Percentiles rank a stretch among this genome's conserved stretches.
phyloP scores from a whole-genome alignment of 176 grass and related monocot genomes.

The Eragrostis nindensis region DNA sequence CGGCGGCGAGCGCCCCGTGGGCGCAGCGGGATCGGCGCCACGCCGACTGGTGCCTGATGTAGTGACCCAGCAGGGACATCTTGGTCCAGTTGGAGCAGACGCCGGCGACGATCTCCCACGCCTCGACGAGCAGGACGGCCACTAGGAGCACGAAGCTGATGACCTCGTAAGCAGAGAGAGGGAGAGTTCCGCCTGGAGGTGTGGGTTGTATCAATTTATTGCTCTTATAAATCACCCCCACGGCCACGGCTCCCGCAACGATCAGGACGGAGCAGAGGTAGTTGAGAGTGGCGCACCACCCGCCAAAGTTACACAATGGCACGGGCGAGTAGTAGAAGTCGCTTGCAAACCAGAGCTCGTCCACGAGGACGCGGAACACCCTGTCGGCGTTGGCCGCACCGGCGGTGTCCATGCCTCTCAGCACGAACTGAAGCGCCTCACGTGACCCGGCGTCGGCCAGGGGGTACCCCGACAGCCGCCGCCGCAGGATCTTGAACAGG shows the following conservation, averaged over 20 bases:
- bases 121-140: not conserved
- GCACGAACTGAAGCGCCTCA: constrained; percentile 42
- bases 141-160: not conserved
- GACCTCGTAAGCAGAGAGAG: not conserved
- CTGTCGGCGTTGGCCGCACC: not conserved
- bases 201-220: not conserved
- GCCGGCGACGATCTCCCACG: constrained; percentile 19
- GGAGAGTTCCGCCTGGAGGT: no score
- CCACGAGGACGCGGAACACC: constrained; percentile 27
- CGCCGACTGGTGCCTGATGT: not conserved
- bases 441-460: constrained; percentile 20
- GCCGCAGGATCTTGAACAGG: constrained; percentile 23
- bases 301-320: constrained; percentile 9
- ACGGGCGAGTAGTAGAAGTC: constrained; percentile 43
- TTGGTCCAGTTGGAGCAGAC: constrained; percentile 51
- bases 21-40: not conserved
- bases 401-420: constrained; percentile 15
- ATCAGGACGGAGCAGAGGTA: constrained; percentile 6
- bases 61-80: constrained; percentile 37
- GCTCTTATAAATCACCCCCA: not conserved
- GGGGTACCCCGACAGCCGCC: constrained; percentile 1
- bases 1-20: not conserved
- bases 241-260: constrained; percentile 11
- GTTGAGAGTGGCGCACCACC: constrained; percentile 9
- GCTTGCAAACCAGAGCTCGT: constrained; percentile 45